Evolutionary conservation across 208 protist species (phyloP), one percentile per base, ranked within the genome.

Genomic region (Acanthamoeba royreba): DNA sequence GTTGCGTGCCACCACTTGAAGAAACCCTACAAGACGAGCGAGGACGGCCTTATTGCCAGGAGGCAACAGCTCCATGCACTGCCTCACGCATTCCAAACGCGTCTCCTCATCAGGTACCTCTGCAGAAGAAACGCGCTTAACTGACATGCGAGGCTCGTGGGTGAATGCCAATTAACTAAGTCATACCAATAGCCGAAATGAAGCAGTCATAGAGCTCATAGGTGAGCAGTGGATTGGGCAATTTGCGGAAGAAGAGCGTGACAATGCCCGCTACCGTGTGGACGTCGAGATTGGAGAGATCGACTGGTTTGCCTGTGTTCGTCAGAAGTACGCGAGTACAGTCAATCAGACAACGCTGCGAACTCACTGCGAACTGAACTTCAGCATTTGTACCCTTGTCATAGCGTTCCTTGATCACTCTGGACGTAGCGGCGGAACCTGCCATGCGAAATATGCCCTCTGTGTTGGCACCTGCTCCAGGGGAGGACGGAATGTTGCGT

Each of bases 181-280:
- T 28, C 11, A 22, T 72, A 91, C 85, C 85, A 25, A 69, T 22
- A 19, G 85, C 85, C 1, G 85, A 38, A 17, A 45, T 91, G 49
- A 91, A 91, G 55, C 85, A 91, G n/a, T 91, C 31, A 42, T 91
- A 91, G 25, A 91, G 85, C 52, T 91, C 85, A 8, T 17, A 46
- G 1, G 85, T 91, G 85, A 91, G 85, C 3, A 91, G 85, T 13
- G 85, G 85, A 19, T 91, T 69, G 49, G 85, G 85, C 38, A 91
- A 52, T 69, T 91, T 91, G 53, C 42, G 33, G 43, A 91, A 91
- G 49, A 91, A 91, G 35, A 91, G 46, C 2, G 43, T 91, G 17
- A 91, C 28, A 2, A 91, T 33, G 85, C 85, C 85, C 15, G 85
- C 85, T 40, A 91, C 85, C 7, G 85, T 91, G 55, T 91, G 85